These are phyloP conservation scores for Castanea crenata DNA, from an alignment of 306 rosid species.

Conservation along the genomic window DNA sequence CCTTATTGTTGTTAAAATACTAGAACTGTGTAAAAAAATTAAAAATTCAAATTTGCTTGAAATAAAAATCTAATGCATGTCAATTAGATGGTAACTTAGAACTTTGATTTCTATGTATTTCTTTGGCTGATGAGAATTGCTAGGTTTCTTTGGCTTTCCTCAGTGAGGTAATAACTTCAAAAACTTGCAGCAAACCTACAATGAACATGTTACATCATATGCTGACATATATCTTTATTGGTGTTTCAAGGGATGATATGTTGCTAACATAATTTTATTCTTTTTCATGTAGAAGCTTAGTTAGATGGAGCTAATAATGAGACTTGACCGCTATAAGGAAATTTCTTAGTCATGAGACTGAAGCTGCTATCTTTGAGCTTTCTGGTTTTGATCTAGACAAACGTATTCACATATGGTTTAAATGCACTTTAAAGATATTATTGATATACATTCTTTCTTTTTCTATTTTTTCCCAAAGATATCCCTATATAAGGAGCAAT, in stretches of 20 bases:
- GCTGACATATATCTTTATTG: background rate
- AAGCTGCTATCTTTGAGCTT: no score
- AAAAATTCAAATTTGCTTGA: background rate
- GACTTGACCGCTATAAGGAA: no score
- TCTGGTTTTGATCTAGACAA: no score
- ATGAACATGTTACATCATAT: background rate
- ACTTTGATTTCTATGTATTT: background rate
- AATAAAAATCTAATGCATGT: background rate
- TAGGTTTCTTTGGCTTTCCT: background rate
- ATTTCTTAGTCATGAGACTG: no score
- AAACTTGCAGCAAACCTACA: background rate
- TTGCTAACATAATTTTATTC: slow-evolving; percentile 18
- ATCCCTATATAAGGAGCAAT: no score
- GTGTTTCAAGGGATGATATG: slow-evolving; percentile 13
- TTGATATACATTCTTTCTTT: no score
- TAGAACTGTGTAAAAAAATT: background rate
- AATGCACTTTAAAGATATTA: no score
- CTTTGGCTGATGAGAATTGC: background rate
- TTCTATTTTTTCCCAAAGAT: no score
- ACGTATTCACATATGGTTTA: no score
- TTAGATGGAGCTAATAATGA: no score
- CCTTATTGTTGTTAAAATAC: background rate
- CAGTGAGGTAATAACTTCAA: background rate
- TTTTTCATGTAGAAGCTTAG: background rate
- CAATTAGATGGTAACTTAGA: background rate